Base-by-base conservation (phyloP, 2,329 filamentous ascomycete species). In the Albifimbria verrucaria region DNA sequence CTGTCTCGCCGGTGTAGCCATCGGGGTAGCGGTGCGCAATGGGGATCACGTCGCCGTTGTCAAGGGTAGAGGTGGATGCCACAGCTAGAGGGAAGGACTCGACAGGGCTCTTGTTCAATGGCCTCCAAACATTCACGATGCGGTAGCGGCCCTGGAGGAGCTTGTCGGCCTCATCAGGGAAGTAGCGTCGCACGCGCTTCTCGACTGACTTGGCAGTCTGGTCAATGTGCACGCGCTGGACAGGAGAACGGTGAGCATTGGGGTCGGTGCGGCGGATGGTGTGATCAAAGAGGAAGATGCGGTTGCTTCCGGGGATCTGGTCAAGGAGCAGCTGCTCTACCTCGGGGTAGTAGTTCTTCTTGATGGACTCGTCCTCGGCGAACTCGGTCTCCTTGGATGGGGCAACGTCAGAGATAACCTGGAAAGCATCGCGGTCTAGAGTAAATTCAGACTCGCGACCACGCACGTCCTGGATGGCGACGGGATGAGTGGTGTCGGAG, bases 71-170 rank as follows among this genome's bases (percentile, higher is more conserved):
- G 65, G 85, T 86, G 48, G 87, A 86, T 1, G 88, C 82, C 28
- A 90, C 84, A 0, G 84, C 86, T 1, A 92, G 76, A 1, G 89
- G 89, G 60, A 79, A 82, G 44, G 88, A 80, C 53, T 85, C 82
- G 7, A 89, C 79, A 2, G 86, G 82, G 32, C 75, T 73, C 59
- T 70, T 68, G 69, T 79, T 82, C 9, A 83, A 72, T 17, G 86
- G 85, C 0, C 89, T 80, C 92, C 92, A 96, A 47, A 96, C 87
- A 60, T 96, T 96, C 68, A 96, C 83, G 64, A 96, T 90, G 55
- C 91, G 82, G 69, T 90, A 92, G 2, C 91, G 84, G 3, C 80
- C 83, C 54, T 77, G 67, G 1, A 93, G 79, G 0, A 93, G 74
- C 52, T 71, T 64, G 4, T 87, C 85, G 0, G 89, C 88, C 56